Base-by-base conservation (phyloP, 2,329 filamentous ascomycete genomes). In the Neoarthrinium moseri region DNA sequence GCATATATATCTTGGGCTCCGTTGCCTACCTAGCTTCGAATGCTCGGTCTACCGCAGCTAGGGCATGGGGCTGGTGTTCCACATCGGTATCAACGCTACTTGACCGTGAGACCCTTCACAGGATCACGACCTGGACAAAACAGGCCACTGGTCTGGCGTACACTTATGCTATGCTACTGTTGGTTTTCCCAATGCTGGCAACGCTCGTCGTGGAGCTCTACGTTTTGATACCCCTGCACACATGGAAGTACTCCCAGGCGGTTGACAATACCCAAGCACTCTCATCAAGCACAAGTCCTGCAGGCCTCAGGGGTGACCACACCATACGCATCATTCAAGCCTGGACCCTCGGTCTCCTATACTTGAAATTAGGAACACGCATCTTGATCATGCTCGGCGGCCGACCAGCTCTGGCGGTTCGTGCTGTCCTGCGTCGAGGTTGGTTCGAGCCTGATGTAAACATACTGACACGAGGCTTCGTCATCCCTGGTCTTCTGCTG, bases 291-390 rank as follows among this genome's bases (percentile, higher is more conserved):
- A 7, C 59, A 51, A 35, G 63, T 49, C 32, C 64, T 46, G 38
- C 60, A 50, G 29, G 60, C 57, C 21, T 63, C 46, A 27, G 60
- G 52, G 55, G 61, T 52, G 58, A 61, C 43, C 89, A 95, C 60
- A 88, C 85, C 6, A 81, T 97, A 33, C 87, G 95, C 51, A 77
- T 97, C 50, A 85, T 97, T 33, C 92, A 97, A 62, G 86, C 91
- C 47, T 99, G 92, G 91, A 95, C 91, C 0, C 74, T 99, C 1
- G 94, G 94, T 4, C 79, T 99, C 18, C 77, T 99, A 3, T 96
- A 96, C 64, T 78, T 95, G 23, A 91, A 95, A 53, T 82, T 97
- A 57, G 81, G 81, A 1, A 78, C 83, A 13, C 84, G 87, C 30
- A 70, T 90, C 56, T 75, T 91, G 18, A 73, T 86, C 11, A 78